phyloP scores from a whole-genome alignment of 1,139 yeast species.

The Wickerhamiella infanticola region DNA sequence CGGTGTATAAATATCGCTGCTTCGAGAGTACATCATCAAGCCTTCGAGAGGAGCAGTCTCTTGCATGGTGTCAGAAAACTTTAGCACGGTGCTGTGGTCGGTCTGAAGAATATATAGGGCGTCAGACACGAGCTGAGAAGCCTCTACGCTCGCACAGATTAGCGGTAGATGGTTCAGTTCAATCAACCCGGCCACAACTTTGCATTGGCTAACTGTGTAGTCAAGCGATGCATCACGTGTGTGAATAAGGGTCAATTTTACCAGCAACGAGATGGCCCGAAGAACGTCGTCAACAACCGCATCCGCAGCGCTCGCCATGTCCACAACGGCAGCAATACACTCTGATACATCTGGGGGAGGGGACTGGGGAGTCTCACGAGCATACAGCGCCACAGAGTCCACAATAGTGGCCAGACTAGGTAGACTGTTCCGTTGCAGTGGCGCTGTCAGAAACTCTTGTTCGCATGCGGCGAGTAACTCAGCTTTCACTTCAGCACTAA shows the following conservation, averaged over 20 bases:
- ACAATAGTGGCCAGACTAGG: slow-evolving; percentile 16
- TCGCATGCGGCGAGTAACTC: slow-evolving; percentile 5
- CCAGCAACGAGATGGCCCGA: background rate
- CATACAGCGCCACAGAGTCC: slow-evolving; percentile 20
- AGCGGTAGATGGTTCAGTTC: slow-evolving; percentile 3
- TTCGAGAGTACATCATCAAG: slow-evolving; percentile 24
- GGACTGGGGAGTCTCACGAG: background rate
- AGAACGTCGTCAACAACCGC: background rate
- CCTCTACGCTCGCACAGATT: slow-evolving; percentile 1
- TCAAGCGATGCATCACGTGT: background rate
- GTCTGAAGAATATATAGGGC: slow-evolving; percentile 3
- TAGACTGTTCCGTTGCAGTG: background rate
- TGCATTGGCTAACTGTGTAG: background rate
- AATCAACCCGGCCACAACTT: slow-evolving; percentile 1
- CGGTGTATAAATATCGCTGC: slow-evolving; percentile 22
- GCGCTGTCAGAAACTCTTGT: slow-evolving; percentile 3
- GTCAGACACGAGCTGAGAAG: slow-evolving; percentile 4
- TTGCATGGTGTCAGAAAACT: background rate
- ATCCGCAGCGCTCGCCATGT: background rate
- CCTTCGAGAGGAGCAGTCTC: slow-evolving; percentile 12
- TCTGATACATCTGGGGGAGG: background rate
- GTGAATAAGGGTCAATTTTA: background rate
- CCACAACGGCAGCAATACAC: background rate
- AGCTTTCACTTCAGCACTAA: slow-evolving; percentile 8
- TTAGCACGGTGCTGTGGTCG: background rate